These are phyloP conservation scores for Middelhovenomyces tepae DNA, from an alignment of 805 yeast genomes.

Conservation along the genomic window DNA sequence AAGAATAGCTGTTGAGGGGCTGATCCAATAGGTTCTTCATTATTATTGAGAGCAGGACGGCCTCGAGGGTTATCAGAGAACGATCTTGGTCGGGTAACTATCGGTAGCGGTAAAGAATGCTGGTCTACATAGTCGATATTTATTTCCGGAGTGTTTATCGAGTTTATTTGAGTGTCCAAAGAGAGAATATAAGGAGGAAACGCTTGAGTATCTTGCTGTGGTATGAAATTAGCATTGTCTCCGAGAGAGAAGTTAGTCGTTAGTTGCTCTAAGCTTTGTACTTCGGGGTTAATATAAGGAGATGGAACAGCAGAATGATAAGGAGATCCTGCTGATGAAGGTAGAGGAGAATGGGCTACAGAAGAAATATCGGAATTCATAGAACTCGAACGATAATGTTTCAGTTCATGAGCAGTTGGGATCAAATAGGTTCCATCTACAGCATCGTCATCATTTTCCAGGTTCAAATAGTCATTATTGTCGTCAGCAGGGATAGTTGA, in stretches of 20 bases:
- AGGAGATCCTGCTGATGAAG: constrained; percentile 10
- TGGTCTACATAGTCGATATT: constrained; percentile 5
- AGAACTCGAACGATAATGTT: constrained; percentile 1
- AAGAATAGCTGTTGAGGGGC: not conserved
- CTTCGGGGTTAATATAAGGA: constrained; percentile 12
- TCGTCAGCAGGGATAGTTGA: too few species aligned
- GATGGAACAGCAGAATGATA: constrained; percentile 13
- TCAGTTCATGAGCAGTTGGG: not conserved
- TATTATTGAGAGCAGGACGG: too few species aligned
- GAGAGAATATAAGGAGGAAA: too few species aligned
- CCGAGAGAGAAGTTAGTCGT: constrained; percentile 11
- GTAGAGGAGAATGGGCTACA: constrained; percentile 1
- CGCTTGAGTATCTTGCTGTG: too few species aligned
- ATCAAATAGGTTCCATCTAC: not conserved
- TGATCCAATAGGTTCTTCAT: too few species aligned
- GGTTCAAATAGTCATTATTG: too few species aligned
- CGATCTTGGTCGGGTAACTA: constrained; percentile 1
- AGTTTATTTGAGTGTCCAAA: too few species aligned
- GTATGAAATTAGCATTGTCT: constrained; percentile 1
- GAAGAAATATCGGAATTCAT: constrained; percentile 1
- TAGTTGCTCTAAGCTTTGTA: constrained; percentile 11
- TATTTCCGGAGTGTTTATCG: constrained; percentile 6
- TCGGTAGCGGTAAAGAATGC: constrained; percentile 1
- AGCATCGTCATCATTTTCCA: too few species aligned
- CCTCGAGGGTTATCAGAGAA: constrained; percentile 5